Evolutionary conservation across 2,329 filamentous ascomycete species (phyloP), one percentile per base, ranked within the genome.

Genomic region (Aspergillus clavatus): DNA sequence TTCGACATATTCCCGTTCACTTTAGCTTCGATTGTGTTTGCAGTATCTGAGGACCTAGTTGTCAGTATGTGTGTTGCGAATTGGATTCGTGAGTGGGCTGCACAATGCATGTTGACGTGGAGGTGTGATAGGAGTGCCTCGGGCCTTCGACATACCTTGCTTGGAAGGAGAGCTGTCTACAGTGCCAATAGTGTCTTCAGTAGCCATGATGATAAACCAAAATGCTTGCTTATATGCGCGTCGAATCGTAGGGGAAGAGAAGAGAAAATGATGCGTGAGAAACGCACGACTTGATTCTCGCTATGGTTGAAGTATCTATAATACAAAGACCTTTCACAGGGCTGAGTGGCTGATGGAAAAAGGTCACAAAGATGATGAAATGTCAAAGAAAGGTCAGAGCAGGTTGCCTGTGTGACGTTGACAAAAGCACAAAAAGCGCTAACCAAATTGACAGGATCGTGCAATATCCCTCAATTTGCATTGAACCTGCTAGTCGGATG

Each of bases 341-440:
- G 45, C n/a, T 41, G 24, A 42, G 40, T 50, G 26, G 41, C 43
- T 53, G 51, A 40, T 38, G 42, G 39, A 28, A 50, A 46, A 48
- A 53, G 42, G 52, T 40, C 50, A 24, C 23, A 28, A 38, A 45
- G 42, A 46, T 46, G 45, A 43, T 38, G 11, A 6, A 35, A 8
- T 21, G 31, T 35, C 14, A 7, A 21, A 21, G 16, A 19, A 35
- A 35, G 38, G 47, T 48, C 52, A 58, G 45, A 46, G 60, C 58
- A 65, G 56, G 58, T 64, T 59, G 61, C 57, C 56, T 53, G 50
- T 35, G 60, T 63, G 59, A 65, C 58, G 62, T 63, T 63, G 52
- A 61, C 57, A 61, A 59, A 59, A 53, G 50, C 39, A 36, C 48
- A 45, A 43, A 41, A 47, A 53, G 51, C 54, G 51, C 55, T 63